These are phyloP conservation scores for Aspergillus nomiae DNA, from an alignment of 2,329 filamentous ascomycete genomes.

Conservation along the genomic window DNA sequence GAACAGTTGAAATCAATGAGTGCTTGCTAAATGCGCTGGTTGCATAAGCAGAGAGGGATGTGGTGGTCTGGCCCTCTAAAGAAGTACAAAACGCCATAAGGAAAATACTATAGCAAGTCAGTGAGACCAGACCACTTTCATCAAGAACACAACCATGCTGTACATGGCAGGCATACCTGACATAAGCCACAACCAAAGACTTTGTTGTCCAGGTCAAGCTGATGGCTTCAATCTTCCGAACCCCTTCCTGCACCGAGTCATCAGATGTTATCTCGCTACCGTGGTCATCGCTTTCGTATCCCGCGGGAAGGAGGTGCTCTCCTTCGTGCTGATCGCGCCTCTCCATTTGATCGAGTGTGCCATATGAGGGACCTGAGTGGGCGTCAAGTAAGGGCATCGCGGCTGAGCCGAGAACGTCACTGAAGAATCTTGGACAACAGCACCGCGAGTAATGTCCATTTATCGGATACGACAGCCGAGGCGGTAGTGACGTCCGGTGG, in stretches of 20 bases:
- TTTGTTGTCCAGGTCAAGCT: slow-evolving; percentile 55
- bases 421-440: slow-evolving; percentile 8
- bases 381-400: slow-evolving; percentile 37
- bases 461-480: slow-evolving; percentile 16
- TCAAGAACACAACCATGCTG: slow-evolving; percentile 4
- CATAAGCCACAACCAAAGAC: slow-evolving; percentile 51
- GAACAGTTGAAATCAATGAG: slow-evolving; percentile 66
- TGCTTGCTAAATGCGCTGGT: slow-evolving; percentile 67
- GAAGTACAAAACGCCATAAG: slow-evolving; percentile 68
- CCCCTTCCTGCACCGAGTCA: slow-evolving; percentile 48
- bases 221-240: slow-evolving; percentile 56
- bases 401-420: slow-evolving; percentile 16
- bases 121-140: slow-evolving; percentile 4
- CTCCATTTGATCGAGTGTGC: slow-evolving; percentile 32
- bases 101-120: slow-evolving; percentile 49
- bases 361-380: slow-evolving; percentile 36
- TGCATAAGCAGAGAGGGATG: slow-evolving; percentile 63
- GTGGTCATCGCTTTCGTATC: slow-evolving; percentile 29
- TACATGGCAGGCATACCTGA: slow-evolving; percentile 42
- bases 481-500: background rate
- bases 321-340: slow-evolving; percentile 31
- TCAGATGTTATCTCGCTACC: slow-evolving; percentile 26
- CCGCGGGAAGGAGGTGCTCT: slow-evolving; percentile 33
- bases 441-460: slow-evolving; percentile 24
- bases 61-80: slow-evolving; percentile 66